phyloP scores from a whole-genome alignment of 164 flowering plant genomes.

The Vitis rotundifolia region DNA sequence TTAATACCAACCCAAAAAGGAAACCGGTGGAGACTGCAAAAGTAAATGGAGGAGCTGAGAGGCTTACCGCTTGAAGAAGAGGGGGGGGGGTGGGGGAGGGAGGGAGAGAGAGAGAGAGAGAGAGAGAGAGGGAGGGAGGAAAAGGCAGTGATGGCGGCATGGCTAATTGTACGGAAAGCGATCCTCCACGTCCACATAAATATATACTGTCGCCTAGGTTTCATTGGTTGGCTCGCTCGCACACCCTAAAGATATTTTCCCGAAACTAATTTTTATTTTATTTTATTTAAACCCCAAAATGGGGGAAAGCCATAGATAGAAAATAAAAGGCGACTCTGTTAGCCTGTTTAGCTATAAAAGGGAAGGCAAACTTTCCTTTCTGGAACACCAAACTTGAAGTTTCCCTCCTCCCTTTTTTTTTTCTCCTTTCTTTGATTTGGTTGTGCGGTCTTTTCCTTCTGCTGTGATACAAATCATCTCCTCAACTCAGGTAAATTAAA shows the following conservation, averaged over 20 bases:
- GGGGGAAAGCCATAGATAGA: not conserved
- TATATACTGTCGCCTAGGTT: not conserved
- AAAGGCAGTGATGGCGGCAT: conserved; percentile 5
- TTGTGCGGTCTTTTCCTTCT: not conserved
- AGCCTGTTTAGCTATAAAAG: conserved; percentile 15
- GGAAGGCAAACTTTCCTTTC: conserved; percentile 24
- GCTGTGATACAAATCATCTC: not conserved
- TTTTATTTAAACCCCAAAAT: not conserved
- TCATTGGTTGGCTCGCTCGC: no score
- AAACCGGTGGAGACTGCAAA: no score
- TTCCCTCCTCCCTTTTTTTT: conserved; percentile 3
- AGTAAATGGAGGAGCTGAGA: no score
- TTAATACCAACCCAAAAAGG: no score
- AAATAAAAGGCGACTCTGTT: conserved; percentile 1
- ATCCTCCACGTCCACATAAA: conserved; percentile 7
- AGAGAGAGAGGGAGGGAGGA: no score
- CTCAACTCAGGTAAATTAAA: not conserved
- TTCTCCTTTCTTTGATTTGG: conserved; percentile 3
- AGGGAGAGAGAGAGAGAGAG: no score
- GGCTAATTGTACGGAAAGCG: conserved; percentile 10
- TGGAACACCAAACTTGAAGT: conserved; percentile 9
- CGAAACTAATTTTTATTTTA: not conserved
- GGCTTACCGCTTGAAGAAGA: no score
- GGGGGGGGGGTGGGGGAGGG: no score
- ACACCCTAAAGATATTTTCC: no score